These are phyloP conservation scores for Crithidia fasciculata DNA, from an alignment of 208 protist genomes.

Conservation along the genomic window DNA sequence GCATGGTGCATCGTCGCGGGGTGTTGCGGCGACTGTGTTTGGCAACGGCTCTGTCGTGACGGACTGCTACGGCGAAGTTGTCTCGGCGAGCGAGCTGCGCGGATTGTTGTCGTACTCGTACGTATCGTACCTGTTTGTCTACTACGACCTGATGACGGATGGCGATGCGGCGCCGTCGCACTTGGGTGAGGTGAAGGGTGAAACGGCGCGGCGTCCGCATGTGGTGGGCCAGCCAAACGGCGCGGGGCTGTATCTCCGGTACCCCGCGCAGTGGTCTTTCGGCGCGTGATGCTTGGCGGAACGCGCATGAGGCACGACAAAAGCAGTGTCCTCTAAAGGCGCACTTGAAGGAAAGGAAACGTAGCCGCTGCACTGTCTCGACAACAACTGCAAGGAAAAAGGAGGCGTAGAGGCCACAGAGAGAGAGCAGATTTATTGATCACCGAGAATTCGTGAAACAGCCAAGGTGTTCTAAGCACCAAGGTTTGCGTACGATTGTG, in stretches of 20 bases:
- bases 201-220: conserved; percentile 2
- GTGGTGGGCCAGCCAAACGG: conserved; percentile 6
- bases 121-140: conserved; percentile 70
- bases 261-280: conserved; percentile 72
- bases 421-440: too few relatives aligned
- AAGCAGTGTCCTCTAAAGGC: too few relatives aligned
- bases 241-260: conserved; percentile 43
- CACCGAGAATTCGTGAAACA: too few relatives aligned
- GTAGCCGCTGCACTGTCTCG: too few relatives aligned
- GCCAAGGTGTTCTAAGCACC: too few relatives aligned
- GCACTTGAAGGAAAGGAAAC: too few relatives aligned
- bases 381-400: too few relatives aligned
- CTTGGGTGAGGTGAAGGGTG: conserved; percentile 1
- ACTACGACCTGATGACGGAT: conserved; percentile 45
- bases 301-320: too few relatives aligned
- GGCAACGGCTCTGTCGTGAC: conserved; percentile 28
- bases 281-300: conserved; percentile 11
- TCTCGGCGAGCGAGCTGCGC: conserved; percentile 53
- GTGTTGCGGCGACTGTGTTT: conserved; percentile 16
- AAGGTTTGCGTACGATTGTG: too few relatives aligned
- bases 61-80: conserved; percentile 36
- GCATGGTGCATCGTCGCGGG: conserved; percentile 10
- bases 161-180: conserved; percentile 1
- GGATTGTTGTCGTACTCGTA: conserved; percentile 57
- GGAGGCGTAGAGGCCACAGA: too few relatives aligned